phyloP scores from a whole-genome alignment of 2,329 filamentous ascomycete genomes.

The Bipolaris oryzae region DNA sequence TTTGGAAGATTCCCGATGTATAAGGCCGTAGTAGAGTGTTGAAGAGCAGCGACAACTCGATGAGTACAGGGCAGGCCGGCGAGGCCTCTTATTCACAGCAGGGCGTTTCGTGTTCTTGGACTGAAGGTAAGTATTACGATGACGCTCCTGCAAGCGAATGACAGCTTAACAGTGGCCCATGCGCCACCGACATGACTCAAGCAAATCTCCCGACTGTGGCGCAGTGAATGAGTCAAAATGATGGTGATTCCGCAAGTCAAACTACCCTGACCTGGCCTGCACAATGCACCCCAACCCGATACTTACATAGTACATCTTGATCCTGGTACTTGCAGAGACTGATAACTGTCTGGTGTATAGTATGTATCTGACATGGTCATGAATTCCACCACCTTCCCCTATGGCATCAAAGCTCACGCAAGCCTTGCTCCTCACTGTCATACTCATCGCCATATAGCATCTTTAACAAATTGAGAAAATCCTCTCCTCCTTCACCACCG shows the following conservation, averaged over 20 bases:
- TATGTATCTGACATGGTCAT: neutral
- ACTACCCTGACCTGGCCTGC: neutral
- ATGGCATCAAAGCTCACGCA: conserved; percentile 46
- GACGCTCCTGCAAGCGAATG: conserved; percentile 40
- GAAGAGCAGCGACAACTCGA: neutral
- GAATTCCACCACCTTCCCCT: neutral
- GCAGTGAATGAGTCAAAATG: conserved; percentile 37
- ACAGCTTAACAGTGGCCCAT: conserved; percentile 16
- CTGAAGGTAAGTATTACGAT: conserved; percentile 28
- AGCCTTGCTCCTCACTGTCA: conserved; percentile 58
- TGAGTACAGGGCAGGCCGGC: conserved; percentile 17
- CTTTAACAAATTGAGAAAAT: conserved; percentile 53
- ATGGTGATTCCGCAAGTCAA: neutral
- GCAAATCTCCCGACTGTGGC: conserved; percentile 21
- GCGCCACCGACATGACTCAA: conserved; percentile 17
- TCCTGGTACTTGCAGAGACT: neutral
- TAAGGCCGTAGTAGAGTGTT: neutral
- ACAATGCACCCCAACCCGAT: neutral
- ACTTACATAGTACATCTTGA: neutral
- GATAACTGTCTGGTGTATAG: neutral
- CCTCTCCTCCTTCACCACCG: conserved; percentile 53
- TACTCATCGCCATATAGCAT: conserved; percentile 61
- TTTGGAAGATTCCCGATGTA: conserved; percentile 1
- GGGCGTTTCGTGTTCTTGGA: conserved; percentile 21
- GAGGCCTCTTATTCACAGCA: conserved; percentile 25